phyloP scores from a whole-genome alignment of 164 flowering plant species.

The Amborella trichopoda region DNA sequence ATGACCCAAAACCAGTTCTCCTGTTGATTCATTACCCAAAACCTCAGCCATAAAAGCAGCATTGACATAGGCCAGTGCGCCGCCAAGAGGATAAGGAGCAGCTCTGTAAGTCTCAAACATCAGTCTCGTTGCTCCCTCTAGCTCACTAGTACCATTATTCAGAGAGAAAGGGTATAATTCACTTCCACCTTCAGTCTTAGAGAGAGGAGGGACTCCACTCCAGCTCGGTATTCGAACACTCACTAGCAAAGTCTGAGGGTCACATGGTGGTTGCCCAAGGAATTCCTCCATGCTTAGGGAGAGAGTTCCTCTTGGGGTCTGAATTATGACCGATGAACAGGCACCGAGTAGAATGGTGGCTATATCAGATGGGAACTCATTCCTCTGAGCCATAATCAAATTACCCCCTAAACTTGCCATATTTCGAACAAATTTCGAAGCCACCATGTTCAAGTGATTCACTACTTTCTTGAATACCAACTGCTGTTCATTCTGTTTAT shows the following conservation, averaged over 20 bases:
- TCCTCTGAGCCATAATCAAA: constrained; percentile 78
- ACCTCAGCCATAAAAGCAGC: constrained; percentile 73
- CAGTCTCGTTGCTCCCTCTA: constrained; percentile 13
- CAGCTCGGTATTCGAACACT: constrained; percentile 47
- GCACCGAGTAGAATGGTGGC: constrained; percentile 71
- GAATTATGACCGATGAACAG: constrained; percentile 34
- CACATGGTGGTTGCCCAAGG: constrained; percentile 40
- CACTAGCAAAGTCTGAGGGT: constrained; percentile 37
- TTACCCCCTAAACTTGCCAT: constrained; percentile 93
- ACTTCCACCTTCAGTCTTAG: no score
- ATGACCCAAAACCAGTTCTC: constrained; percentile 21
- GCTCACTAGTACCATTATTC: background rate
- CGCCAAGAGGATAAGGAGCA: constrained; percentile 85
- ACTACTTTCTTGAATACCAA: constrained; percentile 48
- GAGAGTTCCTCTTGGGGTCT: constrained; percentile 19
- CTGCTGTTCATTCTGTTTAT: constrained; percentile 11
- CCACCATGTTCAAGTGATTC: constrained; percentile 77
- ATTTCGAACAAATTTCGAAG: constrained; percentile 57
- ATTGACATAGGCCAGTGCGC: constrained; percentile 71
- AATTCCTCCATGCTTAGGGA: constrained; percentile 60
- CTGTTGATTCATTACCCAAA: constrained; percentile 16
- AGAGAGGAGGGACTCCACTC: constrained; percentile 4
- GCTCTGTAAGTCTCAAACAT: constrained; percentile 79
- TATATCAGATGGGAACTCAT: constrained; percentile 74
- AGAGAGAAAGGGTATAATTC: no score